phyloP scores from a whole-genome alignment of 345 rosid genomes.

The Sisymbrium altissimum region DNA sequence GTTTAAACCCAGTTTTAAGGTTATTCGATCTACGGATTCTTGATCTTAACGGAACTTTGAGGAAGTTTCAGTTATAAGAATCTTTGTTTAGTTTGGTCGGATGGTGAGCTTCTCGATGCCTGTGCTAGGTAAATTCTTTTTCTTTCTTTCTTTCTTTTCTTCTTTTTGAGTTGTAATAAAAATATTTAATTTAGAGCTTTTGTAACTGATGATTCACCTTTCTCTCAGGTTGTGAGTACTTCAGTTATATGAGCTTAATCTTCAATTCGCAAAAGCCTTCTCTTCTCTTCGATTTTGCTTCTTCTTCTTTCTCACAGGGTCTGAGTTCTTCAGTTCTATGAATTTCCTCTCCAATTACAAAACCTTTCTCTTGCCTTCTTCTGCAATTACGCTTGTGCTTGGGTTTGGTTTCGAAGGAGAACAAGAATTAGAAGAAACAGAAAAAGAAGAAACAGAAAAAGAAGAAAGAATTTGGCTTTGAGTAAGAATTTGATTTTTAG shows the following conservation, averaged over 20 bases:
- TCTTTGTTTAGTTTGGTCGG: conserved; percentile 20
- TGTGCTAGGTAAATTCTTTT: conserved; percentile 23
- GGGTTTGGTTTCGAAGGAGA: conserved; percentile 38
- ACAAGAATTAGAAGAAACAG: no score
- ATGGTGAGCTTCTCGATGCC: conserved; percentile 19
- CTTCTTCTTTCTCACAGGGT: conserved; percentile 15
- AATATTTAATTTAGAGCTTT: background rate
- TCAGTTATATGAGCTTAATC: no score
- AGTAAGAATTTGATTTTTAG: no score
- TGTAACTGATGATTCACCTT: no score
- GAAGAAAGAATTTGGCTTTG: no score
- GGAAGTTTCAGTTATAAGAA: background rate
- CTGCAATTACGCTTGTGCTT: conserved; percentile 22
- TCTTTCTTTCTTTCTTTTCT: background rate
- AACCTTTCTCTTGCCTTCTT: conserved; percentile 30
- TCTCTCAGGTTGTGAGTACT: no score
- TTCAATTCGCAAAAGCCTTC: no score
- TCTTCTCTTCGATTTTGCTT: background rate
- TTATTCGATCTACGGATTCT: conserved; percentile 36
- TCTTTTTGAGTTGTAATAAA: background rate
- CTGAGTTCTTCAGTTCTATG: conserved; percentile 35
- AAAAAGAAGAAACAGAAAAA: no score
- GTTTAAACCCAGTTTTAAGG: background rate
- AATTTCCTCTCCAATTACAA: conserved; percentile 45
- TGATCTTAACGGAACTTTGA: conserved; percentile 24